Conservation (phyloP, 441 rosid species). For the Omphalea diandra region DNA sequence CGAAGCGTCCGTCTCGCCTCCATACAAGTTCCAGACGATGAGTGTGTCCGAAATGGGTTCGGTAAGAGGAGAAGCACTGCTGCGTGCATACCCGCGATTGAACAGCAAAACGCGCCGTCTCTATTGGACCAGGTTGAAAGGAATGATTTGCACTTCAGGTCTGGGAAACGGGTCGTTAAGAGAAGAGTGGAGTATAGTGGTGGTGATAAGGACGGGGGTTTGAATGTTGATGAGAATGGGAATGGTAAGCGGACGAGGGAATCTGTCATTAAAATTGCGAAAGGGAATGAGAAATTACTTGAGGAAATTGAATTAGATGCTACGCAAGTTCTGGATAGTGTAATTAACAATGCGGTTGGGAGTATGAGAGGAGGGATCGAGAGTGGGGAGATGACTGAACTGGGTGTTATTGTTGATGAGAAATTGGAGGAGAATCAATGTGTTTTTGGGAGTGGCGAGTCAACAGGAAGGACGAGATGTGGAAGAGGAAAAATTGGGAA, state of each 20-base stretch:
- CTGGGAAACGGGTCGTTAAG: constrained; percentile 51
- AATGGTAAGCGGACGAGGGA: background rate
- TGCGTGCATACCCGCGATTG: background rate
- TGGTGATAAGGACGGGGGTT: background rate
- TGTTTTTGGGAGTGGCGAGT: constrained; percentile 25
- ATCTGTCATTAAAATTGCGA: background rate
- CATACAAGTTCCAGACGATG: background rate
- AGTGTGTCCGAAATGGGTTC: background rate
- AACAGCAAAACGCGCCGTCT: background rate
- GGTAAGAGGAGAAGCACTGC: background rate
- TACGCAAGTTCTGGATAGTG: constrained; percentile 4
- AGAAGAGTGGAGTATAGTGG: constrained; percentile 24
- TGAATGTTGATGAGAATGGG: background rate
- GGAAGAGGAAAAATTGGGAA: constrained; percentile 49
- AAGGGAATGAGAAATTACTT: background rate
- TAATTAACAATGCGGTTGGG: background rate
- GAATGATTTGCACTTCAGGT: constrained; percentile 41
- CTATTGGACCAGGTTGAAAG: background rate
- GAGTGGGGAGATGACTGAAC: constrained; percentile 14
- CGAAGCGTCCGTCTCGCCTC: constrained; percentile 59
- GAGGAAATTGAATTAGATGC: constrained; percentile 9
- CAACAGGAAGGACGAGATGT: constrained; percentile 30
- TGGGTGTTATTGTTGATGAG: constrained; percentile 15
- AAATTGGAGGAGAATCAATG: constrained; percentile 11
- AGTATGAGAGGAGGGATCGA: background rate